phyloP scores from a whole-genome alignment of 192 early-diverging fungal genomes.

The Backusella tarrabulga region DNA sequence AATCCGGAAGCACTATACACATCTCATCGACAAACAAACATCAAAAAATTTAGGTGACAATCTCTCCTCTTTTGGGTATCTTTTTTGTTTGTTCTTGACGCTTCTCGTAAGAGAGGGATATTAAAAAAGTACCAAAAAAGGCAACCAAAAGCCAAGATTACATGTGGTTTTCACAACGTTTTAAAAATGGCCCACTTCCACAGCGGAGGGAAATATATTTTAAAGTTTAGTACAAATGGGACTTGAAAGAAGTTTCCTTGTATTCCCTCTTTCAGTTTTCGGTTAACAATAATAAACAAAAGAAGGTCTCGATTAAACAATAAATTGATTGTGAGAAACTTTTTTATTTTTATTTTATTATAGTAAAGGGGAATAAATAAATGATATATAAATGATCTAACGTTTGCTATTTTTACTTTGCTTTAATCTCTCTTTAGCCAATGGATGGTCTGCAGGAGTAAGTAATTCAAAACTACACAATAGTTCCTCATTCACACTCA shows the following conservation, averaged over 20 bases:
- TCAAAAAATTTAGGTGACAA: not conserved
- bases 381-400: not conserved
- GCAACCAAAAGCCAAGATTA: not conserved
- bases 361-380: not conserved
- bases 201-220: not conserved
- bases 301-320: not conserved
- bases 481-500: constrained; percentile 78
- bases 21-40: not conserved
- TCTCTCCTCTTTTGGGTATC: not conserved
- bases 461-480: constrained; percentile 79
- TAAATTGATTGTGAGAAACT: too few species aligned
- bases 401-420: constrained; percentile 14
- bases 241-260: not conserved
- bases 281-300: not conserved
- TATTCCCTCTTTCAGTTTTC: not conserved
- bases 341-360: not conserved
- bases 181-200: not conserved
- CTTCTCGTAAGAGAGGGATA: not conserved
- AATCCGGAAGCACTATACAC: not conserved
- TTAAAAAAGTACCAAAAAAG: not conserved
- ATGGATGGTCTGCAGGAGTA: constrained; percentile 40
- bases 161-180: not conserved
- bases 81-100: not conserved
- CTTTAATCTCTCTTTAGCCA: constrained; percentile 26
- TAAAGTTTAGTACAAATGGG: not conserved